Evolutionary conservation across 441 rosid species (phyloP), one percentile per base, ranked within the genome.

Genomic region (Aquilaria agallochum): DNA sequence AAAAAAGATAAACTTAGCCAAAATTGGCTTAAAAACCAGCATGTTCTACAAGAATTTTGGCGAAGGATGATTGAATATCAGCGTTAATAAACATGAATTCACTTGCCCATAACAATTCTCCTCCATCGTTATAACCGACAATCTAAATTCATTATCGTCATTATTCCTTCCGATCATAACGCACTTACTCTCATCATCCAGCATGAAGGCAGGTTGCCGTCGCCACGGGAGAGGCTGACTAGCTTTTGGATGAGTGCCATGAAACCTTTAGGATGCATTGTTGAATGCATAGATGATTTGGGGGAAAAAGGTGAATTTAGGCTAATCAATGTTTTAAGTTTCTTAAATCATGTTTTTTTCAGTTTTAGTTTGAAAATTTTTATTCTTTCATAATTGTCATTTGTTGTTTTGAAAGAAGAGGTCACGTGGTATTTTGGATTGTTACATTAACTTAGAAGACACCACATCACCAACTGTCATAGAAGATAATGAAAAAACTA

Each of bases 231-330:
- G 36, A 82, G 59, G 1, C 96, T 92, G 4, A 95, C 87, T 49
- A 90, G 86, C 55, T 85, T 90, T 14, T 87, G 96, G 58, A 89
- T 94, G 56, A 90, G 66, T 49, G 81, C 84, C 96, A 87, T 90
- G 67, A 89, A 89, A 72, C 87, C 92, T 42, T 68, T 69, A 0
- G 95, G 94, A 27, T 85, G 78, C 0, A 20, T 20, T 20, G 20
- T 20, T 20, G 20, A 20, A 20, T 20, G 20, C 20, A 20, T 20
- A 20, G 20, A 20, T 20, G 20, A 20, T 20, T 20, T 20, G 20
- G 20, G 20, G 20, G 20, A 20, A 20, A 20, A 20, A 20, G 20
- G 20, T 20, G 20, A 20, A 20, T 20, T 20, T 20, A 20, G 20
- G 20, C 20, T 20, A 20, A 20, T 20, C 20, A 20, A 20, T 20